These are phyloP conservation scores for Ascocoryne sarcoides DNA, from an alignment of 2,329 filamentous ascomycete species.

Conservation along the genomic window DNA sequence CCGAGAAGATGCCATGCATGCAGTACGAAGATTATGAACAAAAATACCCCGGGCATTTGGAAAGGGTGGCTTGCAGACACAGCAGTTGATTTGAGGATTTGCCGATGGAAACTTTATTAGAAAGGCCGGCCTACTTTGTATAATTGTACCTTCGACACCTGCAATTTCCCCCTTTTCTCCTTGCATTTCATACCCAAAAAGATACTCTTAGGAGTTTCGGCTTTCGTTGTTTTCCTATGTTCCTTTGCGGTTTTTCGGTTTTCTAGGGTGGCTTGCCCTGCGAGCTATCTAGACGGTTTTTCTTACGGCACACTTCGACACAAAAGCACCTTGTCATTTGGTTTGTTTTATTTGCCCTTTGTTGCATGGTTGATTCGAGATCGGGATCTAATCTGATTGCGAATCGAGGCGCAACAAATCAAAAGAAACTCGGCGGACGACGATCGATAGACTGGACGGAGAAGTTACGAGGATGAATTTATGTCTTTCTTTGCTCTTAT, in stretches of 20 bases:
- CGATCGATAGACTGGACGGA: slow-evolving; percentile 9
- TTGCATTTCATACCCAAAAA: slow-evolving; percentile 9
- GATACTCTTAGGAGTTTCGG: slow-evolving; percentile 8
- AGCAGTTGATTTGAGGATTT: slow-evolving; percentile 26
- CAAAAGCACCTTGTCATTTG: background rate
- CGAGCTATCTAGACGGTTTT: background rate
- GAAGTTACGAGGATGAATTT: slow-evolving; percentile 19
- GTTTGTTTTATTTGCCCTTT: background rate
- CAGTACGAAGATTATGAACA: slow-evolving; percentile 18
- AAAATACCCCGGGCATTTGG: slow-evolving; percentile 26
- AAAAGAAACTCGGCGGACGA: background rate
- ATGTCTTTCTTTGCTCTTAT: slow-evolving; percentile 2
- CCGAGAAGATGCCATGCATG: slow-evolving; percentile 21
- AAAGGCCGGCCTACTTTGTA: slow-evolving; percentile 25
- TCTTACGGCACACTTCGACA: background rate
- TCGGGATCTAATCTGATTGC: too few relatives aligned
- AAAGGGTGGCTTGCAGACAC: slow-evolving; percentile 25
- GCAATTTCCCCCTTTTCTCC: slow-evolving; percentile 9
- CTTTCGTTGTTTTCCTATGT: slow-evolving; percentile 2
- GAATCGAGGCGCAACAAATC: too few relatives aligned
- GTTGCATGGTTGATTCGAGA: background rate
- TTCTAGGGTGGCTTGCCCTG: background rate
- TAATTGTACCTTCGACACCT: slow-evolving; percentile 15
- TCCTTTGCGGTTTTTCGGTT: slow-evolving; percentile 4
- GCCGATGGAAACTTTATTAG: slow-evolving; percentile 9